Percentiles rank a stretch among this genome's conserved stretches.
phyloP scores from a whole-genome alignment of 2,329 filamentous ascomycete species.

The Shiraia sp. region DNA sequence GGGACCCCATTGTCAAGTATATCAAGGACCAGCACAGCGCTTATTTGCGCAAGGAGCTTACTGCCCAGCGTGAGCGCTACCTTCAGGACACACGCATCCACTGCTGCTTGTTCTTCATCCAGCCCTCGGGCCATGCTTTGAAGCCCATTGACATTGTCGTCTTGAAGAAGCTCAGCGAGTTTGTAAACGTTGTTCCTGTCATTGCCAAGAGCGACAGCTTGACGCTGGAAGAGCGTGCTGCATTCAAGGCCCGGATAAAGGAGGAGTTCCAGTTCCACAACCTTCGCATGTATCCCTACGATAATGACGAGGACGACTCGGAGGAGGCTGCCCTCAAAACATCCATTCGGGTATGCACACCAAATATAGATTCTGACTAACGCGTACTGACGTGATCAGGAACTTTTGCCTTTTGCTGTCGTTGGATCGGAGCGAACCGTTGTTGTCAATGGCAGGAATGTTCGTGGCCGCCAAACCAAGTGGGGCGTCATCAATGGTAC shows the following conservation, averaged over 20 bases:
- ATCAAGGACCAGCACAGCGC: constrained; percentile 99
- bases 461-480: constrained; percentile 96
- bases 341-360: constrained; percentile 81
- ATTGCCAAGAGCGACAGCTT: constrained; percentile 98
- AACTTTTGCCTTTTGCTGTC: constrained; percentile 94
- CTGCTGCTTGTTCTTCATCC: constrained; percentile 99
- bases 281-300: constrained; percentile 99
- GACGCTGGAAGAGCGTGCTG: constrained; percentile 90
- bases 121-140: constrained; percentile 94
- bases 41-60: constrained; percentile 98
- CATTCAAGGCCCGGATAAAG: constrained; percentile 98
- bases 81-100: constrained; percentile 99
- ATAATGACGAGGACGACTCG: constrained; percentile 97
- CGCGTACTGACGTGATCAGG: constrained; percentile 58
- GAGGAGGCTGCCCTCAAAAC: constrained; percentile 93
- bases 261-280: constrained; percentile 99
- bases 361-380: background rate
- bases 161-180: constrained; percentile 98
- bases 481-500: constrained; percentile 92
- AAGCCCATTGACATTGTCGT: constrained; percentile 99
- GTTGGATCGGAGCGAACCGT: constrained; percentile 98
- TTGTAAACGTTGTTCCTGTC: constrained; percentile 98
- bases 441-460: constrained; percentile 95
- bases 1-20: constrained; percentile 99
- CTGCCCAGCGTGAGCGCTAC: constrained; percentile 97